A percentile compares a stretch with the other conserved stretches of the same genome.
phyloP scores from a whole-genome alignment of 345 rosid species.

The Kandelia obovata region DNA sequence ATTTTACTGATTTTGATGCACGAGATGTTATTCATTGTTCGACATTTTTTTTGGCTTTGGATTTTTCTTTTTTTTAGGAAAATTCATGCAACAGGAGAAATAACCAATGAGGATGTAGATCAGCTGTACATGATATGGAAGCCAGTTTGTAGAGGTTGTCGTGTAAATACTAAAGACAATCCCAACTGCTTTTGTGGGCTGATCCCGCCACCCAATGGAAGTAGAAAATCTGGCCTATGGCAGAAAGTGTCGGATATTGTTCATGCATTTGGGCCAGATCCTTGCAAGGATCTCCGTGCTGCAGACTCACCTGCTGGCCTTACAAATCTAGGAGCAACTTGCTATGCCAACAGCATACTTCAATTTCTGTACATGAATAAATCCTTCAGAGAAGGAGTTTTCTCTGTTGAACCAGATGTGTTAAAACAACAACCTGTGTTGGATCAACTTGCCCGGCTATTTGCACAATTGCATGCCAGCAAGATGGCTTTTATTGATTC shows the following conservation, averaged over 20 bases:
- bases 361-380: constrained; percentile 88
- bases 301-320: constrained; percentile 82
- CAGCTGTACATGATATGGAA: constrained; percentile 68
- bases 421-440: constrained; percentile 72
- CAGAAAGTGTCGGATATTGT: constrained; percentile 73
- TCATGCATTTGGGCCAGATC: constrained; percentile 69
- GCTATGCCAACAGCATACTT: constrained; percentile 96
- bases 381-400: constrained; percentile 72
- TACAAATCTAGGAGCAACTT: constrained; percentile 90
- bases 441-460: constrained; percentile 82
- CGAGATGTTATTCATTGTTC: constrained; percentile 6
- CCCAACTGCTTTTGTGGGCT: constrained; percentile 94
- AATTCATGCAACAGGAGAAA: constrained; percentile 59
- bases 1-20: background rate
- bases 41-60: constrained; percentile 4
- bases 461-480: constrained; percentile 80
- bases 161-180: constrained; percentile 81
- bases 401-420: constrained; percentile 72
- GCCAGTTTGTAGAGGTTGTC: constrained; percentile 92
- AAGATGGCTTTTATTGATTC: constrained; percentile 81
- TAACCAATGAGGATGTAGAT: constrained; percentile 57
- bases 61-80: constrained; percentile 41
- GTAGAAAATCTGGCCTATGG: constrained; percentile 89
- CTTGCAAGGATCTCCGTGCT: constrained; percentile 56
- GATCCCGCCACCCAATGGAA: constrained; percentile 75